Evolutionary conservation across 495 filamentous ascomycete species (phyloP).

Genomic region (Penicillium longicatenatum): DNA sequence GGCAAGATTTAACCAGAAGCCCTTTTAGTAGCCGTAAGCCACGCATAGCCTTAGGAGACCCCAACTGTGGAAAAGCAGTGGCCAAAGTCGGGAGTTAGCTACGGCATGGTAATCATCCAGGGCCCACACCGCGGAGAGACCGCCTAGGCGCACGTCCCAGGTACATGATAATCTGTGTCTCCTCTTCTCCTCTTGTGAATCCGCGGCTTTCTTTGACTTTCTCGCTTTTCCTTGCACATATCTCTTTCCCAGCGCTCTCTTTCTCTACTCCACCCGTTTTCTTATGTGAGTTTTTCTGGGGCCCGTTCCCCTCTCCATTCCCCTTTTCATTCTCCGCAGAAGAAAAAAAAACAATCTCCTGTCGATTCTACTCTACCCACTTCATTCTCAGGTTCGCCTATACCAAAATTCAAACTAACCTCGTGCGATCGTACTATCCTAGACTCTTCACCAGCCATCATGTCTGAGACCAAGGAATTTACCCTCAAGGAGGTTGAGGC

Average conservation of each 20-base stretch:
- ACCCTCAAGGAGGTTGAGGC: conserved; percentile 82
- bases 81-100: background rate
- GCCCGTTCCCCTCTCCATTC: background rate
- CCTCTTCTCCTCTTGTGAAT: conserved; percentile 14
- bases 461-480: conserved; percentile 68
- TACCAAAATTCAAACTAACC: background rate
- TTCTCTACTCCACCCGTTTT: background rate
- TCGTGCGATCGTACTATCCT: background rate
- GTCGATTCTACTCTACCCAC: conserved; percentile 3
- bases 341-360: conserved; percentile 1
- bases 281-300: background rate
- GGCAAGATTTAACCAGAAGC: background rate
- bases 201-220: background rate
- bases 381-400: background rate
- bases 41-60: conserved; percentile 6
- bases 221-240: conserved; percentile 9
- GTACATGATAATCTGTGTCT: conserved; percentile 8
- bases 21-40: background rate
- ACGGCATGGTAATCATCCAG: conserved; percentile 2
- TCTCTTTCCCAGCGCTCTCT: conserved; percentile 1
- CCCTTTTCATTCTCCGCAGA: background rate
- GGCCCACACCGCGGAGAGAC: conserved; percentile 18
- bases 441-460: conserved; percentile 41
- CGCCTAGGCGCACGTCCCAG: conserved; percentile 21
- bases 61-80: background rate